Evolutionary conservation across 2,329 filamentous ascomycete species (phyloP), one percentile per base, ranked within the genome.

Genomic region (Septoria petroselini): DNA sequence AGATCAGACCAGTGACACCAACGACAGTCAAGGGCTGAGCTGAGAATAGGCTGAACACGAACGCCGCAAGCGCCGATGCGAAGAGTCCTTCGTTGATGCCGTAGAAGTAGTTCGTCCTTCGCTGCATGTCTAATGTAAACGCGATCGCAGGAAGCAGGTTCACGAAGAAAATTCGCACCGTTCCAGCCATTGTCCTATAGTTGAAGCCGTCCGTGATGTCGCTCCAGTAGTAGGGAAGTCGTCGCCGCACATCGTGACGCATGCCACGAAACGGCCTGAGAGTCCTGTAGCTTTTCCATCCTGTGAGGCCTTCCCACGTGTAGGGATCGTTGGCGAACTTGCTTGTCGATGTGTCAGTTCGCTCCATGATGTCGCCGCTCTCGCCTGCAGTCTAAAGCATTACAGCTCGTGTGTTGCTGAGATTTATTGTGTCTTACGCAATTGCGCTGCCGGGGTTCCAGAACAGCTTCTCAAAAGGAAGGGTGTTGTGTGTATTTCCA

Each of bases 151-250:
- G 79, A 3, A 82, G 70, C 1, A 82, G 68, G 52, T 78, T 78
- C 58, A 80, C 76, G 64, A 81, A 81, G 64, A 80, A 81, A 68
- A 81, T 82, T 2, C 76, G 75, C 8, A 82, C 66, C 0, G 74
- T 79, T 50, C 74, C 78, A 4, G 78, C 76, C 33, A 81, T 65
- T 2, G 74, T 76, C 12, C 78, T 69, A 58, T 81, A 82, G 4
- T 73, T 78, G 54, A 74, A 73, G 4, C 76, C 78, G 64, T 82
- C 78, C 2, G 59, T 68, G 35, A 80, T 75, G 57, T 82, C 79
- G 57, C 73, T 77, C 71, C 71, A 73, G 62, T 81, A 81, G 61
- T 75, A 80, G 8, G 74, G 77, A n/a, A 76, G 60, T 33, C 78
- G 68, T 46, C 78, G 66, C 50, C 71, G 70, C 23, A 80, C 65